Conservation (phyloP, 805 yeast species). For the Grigorovia humatica region DNA sequence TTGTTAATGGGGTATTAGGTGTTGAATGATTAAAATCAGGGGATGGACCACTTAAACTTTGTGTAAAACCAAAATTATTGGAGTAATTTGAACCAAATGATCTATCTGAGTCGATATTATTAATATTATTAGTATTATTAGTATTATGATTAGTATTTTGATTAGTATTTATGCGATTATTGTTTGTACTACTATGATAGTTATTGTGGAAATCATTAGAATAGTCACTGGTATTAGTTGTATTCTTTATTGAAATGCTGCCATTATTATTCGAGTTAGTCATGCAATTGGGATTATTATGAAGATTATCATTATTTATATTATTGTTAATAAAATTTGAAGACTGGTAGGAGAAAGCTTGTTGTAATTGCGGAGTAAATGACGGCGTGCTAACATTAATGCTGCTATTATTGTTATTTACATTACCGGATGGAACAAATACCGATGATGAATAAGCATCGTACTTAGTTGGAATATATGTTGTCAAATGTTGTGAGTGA, state of each 20-base stretch:
- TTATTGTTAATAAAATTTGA: not conserved
- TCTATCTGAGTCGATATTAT: not conserved
- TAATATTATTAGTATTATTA: not conserved
- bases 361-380: constrained; percentile 1
- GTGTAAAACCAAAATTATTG: not conserved
- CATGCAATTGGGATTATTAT: not conserved
- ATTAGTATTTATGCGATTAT: not conserved
- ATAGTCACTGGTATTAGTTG: not conserved
- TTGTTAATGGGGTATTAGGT: constrained; percentile 12
- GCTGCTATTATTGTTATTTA: not conserved
- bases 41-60: not conserved
- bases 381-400: not conserved
- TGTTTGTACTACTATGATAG: not conserved
- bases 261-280: not conserved
- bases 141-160: not conserved
- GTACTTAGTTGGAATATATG: constrained; percentile 10
- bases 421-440: constrained; percentile 14
- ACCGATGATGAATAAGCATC: constrained; percentile 19
- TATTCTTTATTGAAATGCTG: not conserved
- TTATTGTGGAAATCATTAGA: not conserved
- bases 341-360: not conserved
- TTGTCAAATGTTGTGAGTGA: constrained; percentile 1
- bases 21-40: constrained; percentile 3
- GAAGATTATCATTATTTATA: not conserved
- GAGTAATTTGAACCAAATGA: not conserved